Base-by-base conservation (phyloP, 257 asterid species). In the Nicotiana paniculata region DNA sequence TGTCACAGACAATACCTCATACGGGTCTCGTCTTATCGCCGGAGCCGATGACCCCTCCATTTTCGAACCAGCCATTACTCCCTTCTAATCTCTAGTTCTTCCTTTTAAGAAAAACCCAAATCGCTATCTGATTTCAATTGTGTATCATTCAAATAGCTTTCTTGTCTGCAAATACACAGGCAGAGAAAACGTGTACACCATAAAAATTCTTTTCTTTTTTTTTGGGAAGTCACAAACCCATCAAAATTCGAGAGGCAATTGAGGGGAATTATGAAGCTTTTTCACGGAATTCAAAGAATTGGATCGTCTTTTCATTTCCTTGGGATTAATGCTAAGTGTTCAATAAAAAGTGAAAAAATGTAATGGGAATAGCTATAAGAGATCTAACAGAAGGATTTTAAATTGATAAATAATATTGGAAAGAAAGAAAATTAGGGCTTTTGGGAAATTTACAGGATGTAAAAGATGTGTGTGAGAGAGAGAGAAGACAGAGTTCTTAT, bases 1-100 rank as follows among this genome's bases (percentile, higher is more conserved):
- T 12, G 97, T 64, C 26, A 97, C 99, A 59, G 84, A 86, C 80
- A 97, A 89, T 85, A 97, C 99, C 92, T 95, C 99, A 77, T 97
- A 96, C 0, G 99, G 99, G 85, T 96, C 99, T 85, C 95, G 87
- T 83, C 99, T 87, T 88, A 89, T 35, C 9, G 89, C 92, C n/a
- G 94, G 94, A 17, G 93, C 92, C 33, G 97, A 90, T 1, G 97
- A 30, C 70, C 97, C 97, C 89, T 89, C 98, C 94, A 88, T 83
- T 85, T 93, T 92, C 2, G 94, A 82, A 86, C 91, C 88, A 77
- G 90, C 93, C 83, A 90, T 84, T 97, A 74, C 46, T 59, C 65
- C 65, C 2, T 58, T 58, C 63, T 28, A 39, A 9, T 28, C 57
- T 18, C 32, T 35, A 18, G 35, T 68, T 35, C 76, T 9, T 68